Percentiles rank a stretch among this genome's conserved stretches.
Evolutionary conservation across 345 rosid genomes (phyloP).

Genomic region (Eucalyptus decipiens): DNA sequence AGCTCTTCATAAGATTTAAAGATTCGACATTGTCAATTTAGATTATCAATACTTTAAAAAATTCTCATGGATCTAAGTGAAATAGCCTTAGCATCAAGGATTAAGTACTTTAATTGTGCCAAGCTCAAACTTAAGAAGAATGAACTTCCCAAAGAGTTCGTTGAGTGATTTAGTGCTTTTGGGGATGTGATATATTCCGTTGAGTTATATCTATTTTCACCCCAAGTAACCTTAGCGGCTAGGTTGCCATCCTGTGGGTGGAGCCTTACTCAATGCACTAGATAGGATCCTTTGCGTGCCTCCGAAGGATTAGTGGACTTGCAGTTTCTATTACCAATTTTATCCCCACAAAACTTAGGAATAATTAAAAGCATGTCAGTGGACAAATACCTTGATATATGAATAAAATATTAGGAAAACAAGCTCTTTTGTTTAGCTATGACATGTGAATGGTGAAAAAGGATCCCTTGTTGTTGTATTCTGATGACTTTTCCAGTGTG

Average conservation of each 20-base stretch:
- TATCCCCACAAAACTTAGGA: not conserved
- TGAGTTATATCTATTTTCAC: not conserved
- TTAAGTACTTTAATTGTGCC: not conserved
- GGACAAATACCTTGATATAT: not conserved
- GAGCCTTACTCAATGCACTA: not conserved
- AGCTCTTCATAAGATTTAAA: not conserved
- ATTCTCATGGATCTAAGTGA: not conserved
- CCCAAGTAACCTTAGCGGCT: not conserved
- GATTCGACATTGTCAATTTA: not conserved
- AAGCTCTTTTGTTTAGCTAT: not conserved
- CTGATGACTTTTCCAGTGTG: not conserved
- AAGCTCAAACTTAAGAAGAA: not conserved
- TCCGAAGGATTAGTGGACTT: not conserved
- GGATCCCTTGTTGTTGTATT: not conserved
- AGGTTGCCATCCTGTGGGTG: not conserved
- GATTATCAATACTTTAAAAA: not conserved
- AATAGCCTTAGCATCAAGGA: not conserved
- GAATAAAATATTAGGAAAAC: not conserved
- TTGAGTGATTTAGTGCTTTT: not conserved
- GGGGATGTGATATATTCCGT: not conserved
- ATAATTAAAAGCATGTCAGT: not conserved
- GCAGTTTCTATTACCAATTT: not conserved
- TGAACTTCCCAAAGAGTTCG: not conserved
- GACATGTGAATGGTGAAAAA: not conserved
- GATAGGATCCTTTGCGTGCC: not conserved